Conservation (phyloP, 75 land plant genomes). For the Ceratopteris richardii region DNA sequence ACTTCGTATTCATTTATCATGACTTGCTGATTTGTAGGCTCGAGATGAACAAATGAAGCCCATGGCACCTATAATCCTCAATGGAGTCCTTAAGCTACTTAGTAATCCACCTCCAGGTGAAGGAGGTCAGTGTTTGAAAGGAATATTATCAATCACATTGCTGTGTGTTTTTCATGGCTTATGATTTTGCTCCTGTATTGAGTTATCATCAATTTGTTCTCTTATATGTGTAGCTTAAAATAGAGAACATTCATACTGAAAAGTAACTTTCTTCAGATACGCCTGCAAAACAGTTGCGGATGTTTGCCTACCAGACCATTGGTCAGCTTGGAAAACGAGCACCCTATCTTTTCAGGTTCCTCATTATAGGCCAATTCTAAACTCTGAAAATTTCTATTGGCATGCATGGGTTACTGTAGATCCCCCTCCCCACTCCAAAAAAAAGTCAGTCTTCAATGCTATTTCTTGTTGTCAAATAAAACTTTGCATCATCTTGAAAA, state of each 20-base stretch:
- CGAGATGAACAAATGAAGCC: slow-evolving; percentile 68
- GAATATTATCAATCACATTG: neutral
- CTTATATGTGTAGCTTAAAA: too few species aligned
- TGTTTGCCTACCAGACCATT: slow-evolving; percentile 85
- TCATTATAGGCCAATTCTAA: neutral
- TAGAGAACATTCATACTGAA: too few species aligned
- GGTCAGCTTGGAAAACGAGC: slow-evolving; percentile 87
- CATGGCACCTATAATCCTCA: slow-evolving; percentile 89
- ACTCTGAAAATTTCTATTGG: too few species aligned
- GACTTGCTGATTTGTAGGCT: slow-evolving; percentile 62
- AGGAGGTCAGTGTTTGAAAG: slow-evolving; percentile 27
- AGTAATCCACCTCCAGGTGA: slow-evolving; percentile 39
- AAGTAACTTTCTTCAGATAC: slow-evolving; percentile 48
- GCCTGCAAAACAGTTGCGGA: slow-evolving; percentile 44
- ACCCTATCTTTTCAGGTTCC: slow-evolving; percentile 79
- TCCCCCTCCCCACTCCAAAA: too few species aligned
- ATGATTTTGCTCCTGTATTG: too few species aligned
- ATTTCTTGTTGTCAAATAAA: too few species aligned
- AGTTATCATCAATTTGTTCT: too few species aligned
- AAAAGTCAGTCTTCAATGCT: too few species aligned
- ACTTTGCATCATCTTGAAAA: too few species aligned
- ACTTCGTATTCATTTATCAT: too few species aligned
- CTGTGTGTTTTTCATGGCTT: neutral
- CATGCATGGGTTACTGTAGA: too few species aligned
- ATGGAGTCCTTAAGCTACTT: slow-evolving; percentile 63